Evolutionary conservation across 78 protist genomes (phyloP), one percentile per base, ranked within the genome.

Genomic region (Cyanophora paradoxa): DNA sequence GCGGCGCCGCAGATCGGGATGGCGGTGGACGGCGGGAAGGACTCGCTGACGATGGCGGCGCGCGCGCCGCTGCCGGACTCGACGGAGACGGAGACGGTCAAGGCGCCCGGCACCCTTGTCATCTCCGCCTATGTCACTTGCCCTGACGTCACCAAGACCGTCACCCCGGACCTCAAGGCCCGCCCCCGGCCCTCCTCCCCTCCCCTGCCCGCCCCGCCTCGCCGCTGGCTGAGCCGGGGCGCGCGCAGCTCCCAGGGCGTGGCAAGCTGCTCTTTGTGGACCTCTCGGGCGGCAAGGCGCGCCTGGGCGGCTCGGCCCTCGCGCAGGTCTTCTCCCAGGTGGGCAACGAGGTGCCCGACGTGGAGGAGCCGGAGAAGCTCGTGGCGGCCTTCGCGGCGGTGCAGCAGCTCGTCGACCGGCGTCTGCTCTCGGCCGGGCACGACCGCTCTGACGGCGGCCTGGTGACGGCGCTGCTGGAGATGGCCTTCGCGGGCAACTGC

Each of bases 371-470:
- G 0, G 59, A n/a, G 3, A 24, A 28, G 31, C 46, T 89, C 50
- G 34, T 33, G 16, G 40, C 37, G 4, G 28, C 56, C 17, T 78
- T 84, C 33, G 37, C 52, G 13, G n/a, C n/a, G n/a, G 52, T 44
- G 72, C 72, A 65, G 33, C 56, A 65, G 72, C 56, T 65, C 34
- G 41, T 65, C 26, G 62, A 41, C 33, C 41, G 37, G 39, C 58
- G 62, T 30, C 28, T 30, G 34, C 30, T 64, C 62, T 0, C 20
- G 41, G 56, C 79, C 4, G 85, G 89, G 62, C 97, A 93, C 81
- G 97, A 93, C 79, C 33, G 91, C 30, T 70, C 85, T 20, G 97
- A 93, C 77, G 97, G 97, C 42, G 97, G 97, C 41, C 83, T 90
- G 46, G 31, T 84, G 41, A 65, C 86, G 14, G 52, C 93, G 5